Base-by-base conservation (phyloP, 306 rosid species). In the Fagus sylvatica region DNA sequence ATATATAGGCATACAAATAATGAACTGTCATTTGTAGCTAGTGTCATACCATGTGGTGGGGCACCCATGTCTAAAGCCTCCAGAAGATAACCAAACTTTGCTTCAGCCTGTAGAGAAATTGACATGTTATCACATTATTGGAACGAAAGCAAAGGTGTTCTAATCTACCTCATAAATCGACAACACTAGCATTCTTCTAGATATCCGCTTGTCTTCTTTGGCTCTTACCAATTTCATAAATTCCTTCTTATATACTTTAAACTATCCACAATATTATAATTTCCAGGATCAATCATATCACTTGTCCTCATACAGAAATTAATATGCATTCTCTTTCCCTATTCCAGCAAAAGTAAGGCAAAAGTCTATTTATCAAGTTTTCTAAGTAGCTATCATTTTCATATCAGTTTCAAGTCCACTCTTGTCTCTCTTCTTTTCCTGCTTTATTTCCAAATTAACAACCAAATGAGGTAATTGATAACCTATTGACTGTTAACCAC, bases 31-130 rank as follows among this genome's bases (percentile, higher is more conserved):
- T 39, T 7, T 4, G 46, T 51, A 59, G 53, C 43, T 5, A 3
- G 67, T 30, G 42, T 64, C 83, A 81, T 92, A 95, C 99, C 99
- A 78, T 93, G 99, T 55, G 99, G 98, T 76, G 98, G 99, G 84
- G 98, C 99, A 64, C 98, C 99, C 97, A 93, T 95, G 93, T 93
- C 99, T 60, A 95, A 83, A 30, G 99, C 99, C 83, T 95, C 99
- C 41, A 95, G 91, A 82, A 95, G 97, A 81, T 91, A 91, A 36
- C 97, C 97, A 75, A 95, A 93, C 90, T 95, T 93, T 0, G 90
- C 92, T 86, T 95, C 99, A 59, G 98, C 99, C 98, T 93, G 93
- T 49, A 83, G 66, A 55, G 73, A 73, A 69, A 76, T 51, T 33
- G 53, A 72, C 28, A 48, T 22, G 78, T 62, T 28, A 56, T 54